phyloP scores from a whole-genome alignment of 805 yeast genomes.

The Yarrowia alimentaria region DNA sequence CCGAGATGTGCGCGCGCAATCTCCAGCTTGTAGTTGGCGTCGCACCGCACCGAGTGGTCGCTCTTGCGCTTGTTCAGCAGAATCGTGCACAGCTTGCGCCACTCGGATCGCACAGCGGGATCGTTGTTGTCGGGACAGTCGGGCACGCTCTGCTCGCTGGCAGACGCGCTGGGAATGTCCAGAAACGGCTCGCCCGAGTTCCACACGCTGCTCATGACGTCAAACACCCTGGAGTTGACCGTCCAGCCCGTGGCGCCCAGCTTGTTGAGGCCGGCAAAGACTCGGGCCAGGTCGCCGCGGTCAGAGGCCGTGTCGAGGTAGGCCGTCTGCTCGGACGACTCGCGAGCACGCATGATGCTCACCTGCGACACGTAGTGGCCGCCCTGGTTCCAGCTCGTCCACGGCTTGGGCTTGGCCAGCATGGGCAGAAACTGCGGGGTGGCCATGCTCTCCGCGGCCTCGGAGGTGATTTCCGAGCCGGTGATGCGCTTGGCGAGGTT shows the following conservation, averaged over 20 bases:
- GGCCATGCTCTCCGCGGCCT: constrained; percentile 54
- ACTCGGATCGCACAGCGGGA: constrained; percentile 65
- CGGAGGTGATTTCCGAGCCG: constrained; percentile 49
- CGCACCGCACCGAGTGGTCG: constrained; percentile 85
- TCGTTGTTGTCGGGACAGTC: constrained; percentile 59
- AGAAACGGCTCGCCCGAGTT: constrained; percentile 73
- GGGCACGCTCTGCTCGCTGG: too few relatives aligned
- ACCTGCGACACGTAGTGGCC: constrained; percentile 72
- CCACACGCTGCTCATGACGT: constrained; percentile 77
- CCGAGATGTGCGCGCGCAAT: constrained; percentile 88
- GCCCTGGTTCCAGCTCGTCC: constrained; percentile 81
- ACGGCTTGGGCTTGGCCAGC: constrained; percentile 85
- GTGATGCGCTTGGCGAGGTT: constrained; percentile 64
- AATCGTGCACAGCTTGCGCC: constrained; percentile 61
- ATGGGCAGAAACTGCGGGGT: constrained; percentile 90
- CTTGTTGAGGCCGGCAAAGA: constrained; percentile 79
- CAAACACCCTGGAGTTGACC: constrained; percentile 68
- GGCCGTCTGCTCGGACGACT: constrained; percentile 85
- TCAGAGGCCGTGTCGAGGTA: constrained; percentile 83
- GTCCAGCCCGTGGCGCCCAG: constrained; percentile 92
- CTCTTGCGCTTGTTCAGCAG: constrained; percentile 60
- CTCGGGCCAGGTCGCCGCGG: constrained; percentile 58
- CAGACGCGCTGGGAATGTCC: constrained; percentile 61
- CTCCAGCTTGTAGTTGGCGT: constrained; percentile 87
- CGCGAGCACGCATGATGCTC: constrained; percentile 69